Conservation (phyloP, 169 alveolate genomes). For the Eimeria brunetti region DNA sequence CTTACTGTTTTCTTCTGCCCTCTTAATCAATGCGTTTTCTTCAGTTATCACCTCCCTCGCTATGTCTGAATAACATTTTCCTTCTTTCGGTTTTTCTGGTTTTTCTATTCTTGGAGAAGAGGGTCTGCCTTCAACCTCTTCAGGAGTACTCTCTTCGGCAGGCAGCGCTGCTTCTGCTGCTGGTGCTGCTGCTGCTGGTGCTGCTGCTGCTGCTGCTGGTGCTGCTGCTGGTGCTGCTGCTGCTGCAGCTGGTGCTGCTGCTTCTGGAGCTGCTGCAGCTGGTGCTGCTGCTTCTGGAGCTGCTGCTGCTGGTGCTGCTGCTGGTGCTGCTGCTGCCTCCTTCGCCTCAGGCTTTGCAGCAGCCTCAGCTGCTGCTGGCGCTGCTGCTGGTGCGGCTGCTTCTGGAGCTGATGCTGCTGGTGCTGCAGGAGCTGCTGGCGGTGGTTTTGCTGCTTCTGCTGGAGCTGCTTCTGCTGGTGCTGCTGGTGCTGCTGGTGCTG, state of each 20-base stretch:
- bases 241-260: background rate
- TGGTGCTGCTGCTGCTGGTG: background rate
- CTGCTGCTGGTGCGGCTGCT: background rate
- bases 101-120: background rate
- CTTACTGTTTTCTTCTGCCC: constrained; percentile 22
- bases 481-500: background rate
- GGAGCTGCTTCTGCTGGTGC: background rate
- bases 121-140: background rate
- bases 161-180: constrained; percentile 2
- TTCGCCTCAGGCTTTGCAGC: no score
- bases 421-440: background rate
- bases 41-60: background rate
- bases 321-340: background rate
- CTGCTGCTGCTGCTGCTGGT: background rate
- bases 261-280: background rate
- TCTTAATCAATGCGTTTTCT: constrained; percentile 19
- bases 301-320: background rate
- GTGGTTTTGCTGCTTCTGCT: background rate
- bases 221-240: background rate
- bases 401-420: background rate
- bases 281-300: constrained; percentile 1
- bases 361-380: no score
- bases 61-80: constrained; percentile 31
- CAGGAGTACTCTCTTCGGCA: constrained; percentile 55
- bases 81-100: background rate